phyloP scores from a whole-genome alignment of 1,139 yeast genomes.

The Citeromyces siamensis region DNA sequence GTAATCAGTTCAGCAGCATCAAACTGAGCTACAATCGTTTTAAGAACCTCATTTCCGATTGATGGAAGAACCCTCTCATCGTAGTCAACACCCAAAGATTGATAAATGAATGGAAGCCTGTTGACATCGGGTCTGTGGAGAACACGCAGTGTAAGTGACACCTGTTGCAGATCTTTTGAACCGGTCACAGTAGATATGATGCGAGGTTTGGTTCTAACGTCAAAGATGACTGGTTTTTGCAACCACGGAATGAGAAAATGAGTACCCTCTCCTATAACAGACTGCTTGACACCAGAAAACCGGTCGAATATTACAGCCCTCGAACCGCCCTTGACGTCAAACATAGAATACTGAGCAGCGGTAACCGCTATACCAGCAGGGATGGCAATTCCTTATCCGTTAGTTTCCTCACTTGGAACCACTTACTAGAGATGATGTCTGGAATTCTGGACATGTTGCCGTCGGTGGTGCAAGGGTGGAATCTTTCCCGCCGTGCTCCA shows the following conservation, averaged over 20 bases:
- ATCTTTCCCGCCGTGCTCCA: too few species aligned
- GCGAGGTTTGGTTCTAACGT: slow-evolving; percentile 88
- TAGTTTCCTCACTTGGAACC: not conserved
- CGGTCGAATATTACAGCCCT: slow-evolving; percentile 96
- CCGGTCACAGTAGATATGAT: slow-evolving; percentile 94
- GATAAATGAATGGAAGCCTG: slow-evolving; percentile 77
- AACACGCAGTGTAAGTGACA: slow-evolving; percentile 83
- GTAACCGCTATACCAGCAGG: slow-evolving; percentile 61
- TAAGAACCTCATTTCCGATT: slow-evolving; percentile 91
- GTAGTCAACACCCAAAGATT: slow-evolving; percentile 83
- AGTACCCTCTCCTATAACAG: slow-evolving; percentile 92
- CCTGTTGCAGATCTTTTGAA: slow-evolving; percentile 94
- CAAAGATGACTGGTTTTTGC: slow-evolving; percentile 81
- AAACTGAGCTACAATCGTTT: slow-evolving; percentile 93
- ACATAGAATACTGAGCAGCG: slow-evolving; percentile 61
- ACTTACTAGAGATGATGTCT: slow-evolving; percentile 14
- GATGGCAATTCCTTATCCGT: slow-evolving; percentile 33
- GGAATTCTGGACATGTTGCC: slow-evolving; percentile 20
- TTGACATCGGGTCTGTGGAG: slow-evolving; percentile 88
- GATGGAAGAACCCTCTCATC: slow-evolving; percentile 97
- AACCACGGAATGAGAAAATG: slow-evolving; percentile 95
- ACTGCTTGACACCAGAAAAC: slow-evolving; percentile 73
- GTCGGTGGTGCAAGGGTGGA: too few species aligned
- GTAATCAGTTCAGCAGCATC: slow-evolving; percentile 98
- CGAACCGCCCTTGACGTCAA: slow-evolving; percentile 93